A percentile compares a stretch with the other conserved stretches of the same genome.
These are phyloP conservation scores for Globisporangium splendens DNA, from an alignment of 352 stramenopile genomes.

Conservation along the genomic window DNA sequence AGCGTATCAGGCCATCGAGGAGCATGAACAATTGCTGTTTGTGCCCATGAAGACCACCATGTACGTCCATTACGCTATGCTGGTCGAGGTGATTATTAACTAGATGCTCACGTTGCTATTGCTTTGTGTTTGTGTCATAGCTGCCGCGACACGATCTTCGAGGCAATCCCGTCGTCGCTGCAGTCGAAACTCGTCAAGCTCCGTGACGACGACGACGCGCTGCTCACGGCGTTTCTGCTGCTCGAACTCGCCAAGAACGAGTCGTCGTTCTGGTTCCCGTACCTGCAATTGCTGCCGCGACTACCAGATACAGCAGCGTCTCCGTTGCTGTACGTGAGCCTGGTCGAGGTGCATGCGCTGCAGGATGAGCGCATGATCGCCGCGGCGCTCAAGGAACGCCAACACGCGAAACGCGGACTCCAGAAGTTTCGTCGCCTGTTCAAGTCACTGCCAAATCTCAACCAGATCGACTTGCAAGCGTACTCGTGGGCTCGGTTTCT, in stretches of 20 bases:
- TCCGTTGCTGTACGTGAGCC: slow-evolving; percentile 37
- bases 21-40: slow-evolving; percentile 36
- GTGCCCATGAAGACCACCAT: slow-evolving; percentile 43
- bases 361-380: slow-evolving; percentile 47
- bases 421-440: slow-evolving; percentile 49
- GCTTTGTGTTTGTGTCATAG: slow-evolving; percentile 12
- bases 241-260: slow-evolving; percentile 38
- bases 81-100: too few species aligned
- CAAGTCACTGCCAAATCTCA: slow-evolving; percentile 9
- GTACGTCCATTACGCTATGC: slow-evolving; percentile 14
- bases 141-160: slow-evolving; percentile 32
- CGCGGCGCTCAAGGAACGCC: slow-evolving; percentile 22
- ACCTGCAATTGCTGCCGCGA: slow-evolving; percentile 46
- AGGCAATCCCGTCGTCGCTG: slow-evolving; percentile 22
- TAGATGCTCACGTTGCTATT: slow-evolving; percentile 2
- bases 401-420: slow-evolving; percentile 24
- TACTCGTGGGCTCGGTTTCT: slow-evolving; percentile 57
- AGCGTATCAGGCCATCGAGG: slow-evolving; percentile 19
- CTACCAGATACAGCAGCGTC: slow-evolving; percentile 4
- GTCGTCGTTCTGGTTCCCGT: slow-evolving; percentile 47
- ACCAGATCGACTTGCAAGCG: slow-evolving; percentile 5
- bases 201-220: slow-evolving; percentile 32
- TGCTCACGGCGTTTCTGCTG: slow-evolving; percentile 64
- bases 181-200: slow-evolving; percentile 35
- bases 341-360: slow-evolving; percentile 25